Conservation (phyloP, 2,329 filamentous ascomycete genomes). For the Colletotrichum sp. region DNA sequence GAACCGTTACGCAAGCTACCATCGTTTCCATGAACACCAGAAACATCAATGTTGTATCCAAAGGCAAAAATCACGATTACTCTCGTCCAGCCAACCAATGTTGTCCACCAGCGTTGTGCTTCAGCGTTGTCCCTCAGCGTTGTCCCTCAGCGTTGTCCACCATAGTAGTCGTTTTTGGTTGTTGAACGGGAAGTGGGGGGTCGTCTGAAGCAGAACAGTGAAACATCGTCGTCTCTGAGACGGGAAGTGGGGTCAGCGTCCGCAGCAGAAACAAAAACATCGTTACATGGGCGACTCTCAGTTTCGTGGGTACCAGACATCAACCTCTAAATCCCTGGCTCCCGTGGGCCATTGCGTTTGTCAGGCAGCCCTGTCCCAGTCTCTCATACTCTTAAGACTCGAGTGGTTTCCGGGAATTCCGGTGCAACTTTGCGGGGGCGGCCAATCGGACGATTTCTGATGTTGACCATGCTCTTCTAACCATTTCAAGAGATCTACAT, state of each 20-base stretch:
- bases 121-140: too few relatives aligned
- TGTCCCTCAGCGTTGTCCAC: neutral
- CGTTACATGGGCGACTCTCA: neutral
- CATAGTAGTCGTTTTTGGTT: neutral
- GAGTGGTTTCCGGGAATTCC: neutral
- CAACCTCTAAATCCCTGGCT: neutral
- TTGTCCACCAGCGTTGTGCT: neutral
- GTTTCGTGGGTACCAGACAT: neutral
- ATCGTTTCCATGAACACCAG: neutral
- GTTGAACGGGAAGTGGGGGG: neutral
- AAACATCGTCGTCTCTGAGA: neutral
- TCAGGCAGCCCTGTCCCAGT: neutral
- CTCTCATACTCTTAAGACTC: neutral
- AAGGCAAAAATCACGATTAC: neutral
- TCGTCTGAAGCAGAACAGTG: neutral
- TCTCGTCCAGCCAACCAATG: neutral
- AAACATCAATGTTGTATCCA: neutral
- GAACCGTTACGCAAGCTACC: neutral
- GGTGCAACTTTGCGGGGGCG: neutral
- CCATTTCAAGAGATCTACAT: neutral
- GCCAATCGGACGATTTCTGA: neutral
- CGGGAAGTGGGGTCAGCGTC: neutral
- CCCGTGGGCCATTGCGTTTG: neutral
- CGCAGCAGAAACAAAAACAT: neutral
- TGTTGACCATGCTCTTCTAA: neutral